phyloP scores from a whole-genome alignment of 768 basidiomycete species.

The Collybia mongolica region DNA sequence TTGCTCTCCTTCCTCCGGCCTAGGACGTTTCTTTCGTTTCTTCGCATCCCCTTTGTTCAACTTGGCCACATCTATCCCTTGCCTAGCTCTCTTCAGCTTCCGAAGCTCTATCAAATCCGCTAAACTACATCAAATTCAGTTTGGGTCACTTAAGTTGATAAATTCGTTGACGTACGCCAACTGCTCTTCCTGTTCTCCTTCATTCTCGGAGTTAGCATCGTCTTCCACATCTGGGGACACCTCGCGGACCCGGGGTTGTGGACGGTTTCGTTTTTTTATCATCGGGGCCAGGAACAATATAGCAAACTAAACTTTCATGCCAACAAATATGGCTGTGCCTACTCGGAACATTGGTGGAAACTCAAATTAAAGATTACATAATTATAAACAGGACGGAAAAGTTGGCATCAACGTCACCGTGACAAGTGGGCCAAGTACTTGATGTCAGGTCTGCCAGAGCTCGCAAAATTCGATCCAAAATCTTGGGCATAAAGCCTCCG shows the following conservation, averaged over 20 bases:
- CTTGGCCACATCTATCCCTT: slow-evolving; percentile 85
- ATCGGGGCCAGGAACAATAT: slow-evolving; percentile 25
- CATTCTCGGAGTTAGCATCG: slow-evolving; percentile 24
- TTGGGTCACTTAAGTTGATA: slow-evolving; percentile 5
- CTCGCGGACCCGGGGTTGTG: slow-evolving; percentile 57
- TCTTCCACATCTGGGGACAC: slow-evolving; percentile 40
- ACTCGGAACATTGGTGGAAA: no score
- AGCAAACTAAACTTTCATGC: background rate
- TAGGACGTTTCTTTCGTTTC: slow-evolving; percentile 60
- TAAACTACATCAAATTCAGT: slow-evolving; percentile 41
- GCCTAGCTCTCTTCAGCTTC: slow-evolving; percentile 66
- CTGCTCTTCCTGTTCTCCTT: slow-evolving; percentile 43
- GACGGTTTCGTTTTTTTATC: slow-evolving; percentile 77
- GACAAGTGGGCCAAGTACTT: no score
- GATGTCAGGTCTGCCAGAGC: no score
- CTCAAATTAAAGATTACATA: no score
- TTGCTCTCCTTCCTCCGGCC: slow-evolving; percentile 41
- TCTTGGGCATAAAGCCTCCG: no score
- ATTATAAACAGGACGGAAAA: no score
- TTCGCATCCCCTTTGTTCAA: slow-evolving; percentile 81
- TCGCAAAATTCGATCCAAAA: no score
- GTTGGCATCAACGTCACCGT: no score
- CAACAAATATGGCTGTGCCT: slow-evolving; percentile 15
- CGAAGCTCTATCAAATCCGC: slow-evolving; percentile 85
- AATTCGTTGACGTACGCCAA: slow-evolving; percentile 44